These are phyloP conservation scores for Allium fistulosum DNA, from an alignment of 106 monocot species.

Conservation along the genomic window DNA sequence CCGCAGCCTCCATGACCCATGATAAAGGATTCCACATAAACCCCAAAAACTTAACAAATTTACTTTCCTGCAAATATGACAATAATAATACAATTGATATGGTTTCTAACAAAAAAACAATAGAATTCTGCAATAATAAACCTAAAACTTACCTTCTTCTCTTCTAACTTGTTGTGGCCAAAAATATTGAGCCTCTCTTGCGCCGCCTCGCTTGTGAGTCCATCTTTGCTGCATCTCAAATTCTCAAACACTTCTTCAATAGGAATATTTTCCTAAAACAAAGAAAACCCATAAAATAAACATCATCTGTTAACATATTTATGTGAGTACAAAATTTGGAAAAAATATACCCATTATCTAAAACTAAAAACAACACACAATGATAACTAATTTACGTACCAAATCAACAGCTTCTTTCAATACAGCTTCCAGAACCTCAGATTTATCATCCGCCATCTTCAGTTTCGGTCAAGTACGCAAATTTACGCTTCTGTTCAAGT, in stretches of 20 bases:
- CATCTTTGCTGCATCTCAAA: constrained; percentile 77
- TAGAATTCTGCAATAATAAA: too few species aligned
- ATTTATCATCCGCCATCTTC: not conserved
- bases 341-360: too few species aligned
- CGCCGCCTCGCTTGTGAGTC: constrained; percentile 55
- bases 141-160: constrained; percentile 63
- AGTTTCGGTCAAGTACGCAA: not conserved
- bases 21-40: constrained; percentile 99
- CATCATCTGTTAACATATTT: not conserved
- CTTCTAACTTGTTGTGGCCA: constrained; percentile 97
- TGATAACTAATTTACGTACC: not conserved
- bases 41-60: constrained; percentile 79
- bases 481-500: not conserved
- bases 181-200: constrained; percentile 77
- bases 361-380: not conserved
- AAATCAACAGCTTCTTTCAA: constrained; percentile 13
- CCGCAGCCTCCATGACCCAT: constrained; percentile 99
- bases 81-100: too few species aligned
- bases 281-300: not conserved
- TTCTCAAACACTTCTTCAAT: constrained; percentile 92
- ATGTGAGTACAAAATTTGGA: too few species aligned
- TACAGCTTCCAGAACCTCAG: constrained; percentile 10
- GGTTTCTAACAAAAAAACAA: too few species aligned
- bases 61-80: constrained; percentile 66
- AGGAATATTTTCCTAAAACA: constrained; percentile 71